Evolutionary conservation across 352 stramenopile species (phyloP), one percentile per base, ranked within the genome.

Genomic region (Phytophthora colocasiae): DNA sequence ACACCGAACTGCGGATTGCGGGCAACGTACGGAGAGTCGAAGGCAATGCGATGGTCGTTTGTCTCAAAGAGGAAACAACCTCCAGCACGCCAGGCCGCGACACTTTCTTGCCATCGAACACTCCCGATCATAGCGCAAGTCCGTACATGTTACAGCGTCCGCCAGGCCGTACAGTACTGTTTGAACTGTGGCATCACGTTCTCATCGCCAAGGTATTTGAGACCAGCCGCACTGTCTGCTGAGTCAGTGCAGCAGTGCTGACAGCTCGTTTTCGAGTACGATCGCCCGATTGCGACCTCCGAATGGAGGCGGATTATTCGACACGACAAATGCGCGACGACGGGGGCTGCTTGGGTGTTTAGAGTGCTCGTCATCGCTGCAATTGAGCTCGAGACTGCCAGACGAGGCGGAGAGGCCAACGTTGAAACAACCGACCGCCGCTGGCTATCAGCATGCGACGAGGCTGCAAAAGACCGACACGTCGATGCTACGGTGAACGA

Each of bases 361-460:
- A 46, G 26, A 19, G 55, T 5, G 44, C 8, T 66, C 32, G 44
- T 63, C 43, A 63, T 31, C 31, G 17, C 27, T 39, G 41, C 22
- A 41, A 14, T 44, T 34, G 44, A 49, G 27, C 29, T 36, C 19
- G 7, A 58, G 19, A 12, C 39, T 47, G 31, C 63, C 50, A 72
- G 64, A 72, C 64, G 64, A 72, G 64, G 27, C 64, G 54, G 14
- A 10, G 34, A 36, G 15, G 47, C 39, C 19, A 31, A 43, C 57
- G 55, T 55, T 56, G 49, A 68, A 66, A 71, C 56, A 48, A 51
- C 58, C 57, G 31, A 31, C 27, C 27, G 27, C 58, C 32, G 46
- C 48, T 45, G 31, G 43, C 48, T 47, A 36, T 36, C 31, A 36
- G 54, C 27, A 59, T 68, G 64, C 58, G 64, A 68, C 36, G 64